Base-by-base conservation (phyloP, 352 stramenopile genomes). In the Globisporangium echinulatum region DNA sequence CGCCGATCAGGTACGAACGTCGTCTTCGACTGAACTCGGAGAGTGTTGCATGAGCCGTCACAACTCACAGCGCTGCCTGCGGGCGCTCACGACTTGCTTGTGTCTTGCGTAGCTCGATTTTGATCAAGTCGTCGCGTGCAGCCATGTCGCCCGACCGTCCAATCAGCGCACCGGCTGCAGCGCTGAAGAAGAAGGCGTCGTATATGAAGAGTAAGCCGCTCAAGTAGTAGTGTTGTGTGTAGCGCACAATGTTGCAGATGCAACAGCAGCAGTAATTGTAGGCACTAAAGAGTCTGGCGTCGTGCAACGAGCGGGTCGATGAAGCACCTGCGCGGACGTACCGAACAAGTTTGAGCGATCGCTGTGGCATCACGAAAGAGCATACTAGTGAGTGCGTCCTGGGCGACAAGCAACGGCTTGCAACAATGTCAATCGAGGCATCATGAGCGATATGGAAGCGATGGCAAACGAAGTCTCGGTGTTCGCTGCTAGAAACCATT, bases 131-230 rank as follows among this genome's bases (percentile, higher is more conserved):
- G 13, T 72, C 47, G 14, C 68, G 71, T 49, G 65, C 71, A 13
- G 59, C 72, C 10, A 42, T 79, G 36, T 77, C 63, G 25, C 71
- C 64, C 25, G 77, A 75, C 39, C 59, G 62, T 3, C 71, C 71
- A 1, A 90, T 90, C 46, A 90, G 80, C 47, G 80, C 80, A 0
- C 77, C 80, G n/a, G 68, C 63, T 7, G 50, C 68, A 36, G 61
- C 61, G 2, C 37, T 70, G 14, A 87, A 87, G 58, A 88, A 75
- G 56, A 88, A 82, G 43, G 37, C 49, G 3, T 62, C 49, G 36
- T 54, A 49, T 36, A 10, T 42, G 36, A 66, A 66, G 37, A 57
- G 49, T 36, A 61, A 57, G 48, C 53, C 52, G 64, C 1, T 33
- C 25, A 33, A 33, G 25, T 33, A 33, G 25, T 33, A 33, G 25